A percentile compares a stretch with the other conserved stretches of the same genome.
Evolutionary conservation across 345 rosid genomes (phyloP).

Genomic region (Clausena lansium): DNA sequence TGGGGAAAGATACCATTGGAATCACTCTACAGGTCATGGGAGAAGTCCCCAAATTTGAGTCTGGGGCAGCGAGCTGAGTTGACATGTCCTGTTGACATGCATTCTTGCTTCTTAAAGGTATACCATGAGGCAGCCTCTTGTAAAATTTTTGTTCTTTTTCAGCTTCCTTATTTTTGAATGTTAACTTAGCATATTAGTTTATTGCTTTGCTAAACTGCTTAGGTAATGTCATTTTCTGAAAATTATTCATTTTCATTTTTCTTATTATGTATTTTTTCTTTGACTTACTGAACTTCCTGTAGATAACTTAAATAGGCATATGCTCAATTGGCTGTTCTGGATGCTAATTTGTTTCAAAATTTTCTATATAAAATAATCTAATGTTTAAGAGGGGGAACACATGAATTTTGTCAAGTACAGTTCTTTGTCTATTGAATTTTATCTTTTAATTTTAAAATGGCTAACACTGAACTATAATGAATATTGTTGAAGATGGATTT

Average conservation of each 20-base stretch:
- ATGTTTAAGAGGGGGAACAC: background rate
- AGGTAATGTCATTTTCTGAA: background rate
- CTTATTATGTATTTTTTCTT: background rate
- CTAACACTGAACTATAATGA: background rate
- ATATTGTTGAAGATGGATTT: background rate
- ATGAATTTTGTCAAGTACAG: background rate
- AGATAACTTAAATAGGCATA: background rate
- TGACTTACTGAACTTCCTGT: background rate
- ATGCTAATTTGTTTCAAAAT: background rate
- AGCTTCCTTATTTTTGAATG: background rate
- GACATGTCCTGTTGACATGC: constrained; percentile 65
- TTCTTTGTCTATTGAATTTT: background rate
- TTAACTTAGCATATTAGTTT: background rate
- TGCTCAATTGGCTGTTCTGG: background rate
- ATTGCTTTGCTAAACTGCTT: background rate
- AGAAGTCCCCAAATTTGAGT: constrained; percentile 73
- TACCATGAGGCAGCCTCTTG: constrained; percentile 1
- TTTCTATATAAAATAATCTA: background rate
- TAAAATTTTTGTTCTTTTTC: background rate
- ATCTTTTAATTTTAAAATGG: background rate
- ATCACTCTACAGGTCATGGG: constrained; percentile 65
- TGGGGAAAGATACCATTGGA: constrained; percentile 82
- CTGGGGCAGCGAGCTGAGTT: constrained; percentile 84
- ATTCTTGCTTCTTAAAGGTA: constrained; percentile 84
- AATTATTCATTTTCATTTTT: background rate